Conservation (phyloP, 2,329 filamentous ascomycete genomes). For the Epichloe sylvatica region DNA sequence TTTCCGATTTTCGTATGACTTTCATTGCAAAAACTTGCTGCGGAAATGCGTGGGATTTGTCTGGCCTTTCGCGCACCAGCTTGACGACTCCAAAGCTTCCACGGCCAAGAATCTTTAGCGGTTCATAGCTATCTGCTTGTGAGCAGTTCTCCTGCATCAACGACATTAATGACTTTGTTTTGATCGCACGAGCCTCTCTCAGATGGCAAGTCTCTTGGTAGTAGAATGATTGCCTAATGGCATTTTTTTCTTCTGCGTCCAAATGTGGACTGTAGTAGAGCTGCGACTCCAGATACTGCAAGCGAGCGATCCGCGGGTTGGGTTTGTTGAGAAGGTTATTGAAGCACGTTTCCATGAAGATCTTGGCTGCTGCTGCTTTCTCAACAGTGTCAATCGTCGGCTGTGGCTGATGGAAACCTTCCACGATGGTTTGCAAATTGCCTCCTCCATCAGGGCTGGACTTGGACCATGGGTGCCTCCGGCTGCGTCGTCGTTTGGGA, state of each 20-base stretch:
- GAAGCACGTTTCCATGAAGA: slow-evolving; percentile 76
- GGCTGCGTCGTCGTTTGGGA: slow-evolving; percentile 14
- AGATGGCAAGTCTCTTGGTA: slow-evolving; percentile 59
- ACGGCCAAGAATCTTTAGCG: slow-evolving; percentile 72
- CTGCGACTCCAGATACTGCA: slow-evolving; percentile 27
- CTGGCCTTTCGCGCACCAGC: slow-evolving; percentile 56
- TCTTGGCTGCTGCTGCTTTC: slow-evolving; percentile 63
- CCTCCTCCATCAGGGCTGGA: slow-evolving; percentile 22
- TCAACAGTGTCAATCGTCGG: slow-evolving; percentile 51
- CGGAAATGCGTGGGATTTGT: slow-evolving; percentile 14
- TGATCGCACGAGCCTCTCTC: slow-evolving; percentile 54
- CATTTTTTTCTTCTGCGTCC: slow-evolving; percentile 39
- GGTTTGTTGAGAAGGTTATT: slow-evolving; percentile 48
- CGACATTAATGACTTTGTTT: slow-evolving; percentile 20
- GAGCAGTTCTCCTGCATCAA: slow-evolving; percentile 6
- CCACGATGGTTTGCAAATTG: slow-evolving; percentile 22
- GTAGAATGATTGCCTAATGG: slow-evolving; percentile 44
- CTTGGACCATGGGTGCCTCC: slow-evolving; percentile 21
- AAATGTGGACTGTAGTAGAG: slow-evolving; percentile 42
- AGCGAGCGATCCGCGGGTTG: slow-evolving; percentile 16
- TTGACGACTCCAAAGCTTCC: slow-evolving; percentile 90
- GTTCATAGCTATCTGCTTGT: slow-evolving; percentile 45
- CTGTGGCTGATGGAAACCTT: slow-evolving; percentile 13
- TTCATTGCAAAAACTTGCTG: slow-evolving; percentile 83
- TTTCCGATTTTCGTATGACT: slow-evolving; percentile 84